phyloP scores from a whole-genome alignment of 495 filamentous ascomycete genomes.

The Aspergillus bridgeri region DNA sequence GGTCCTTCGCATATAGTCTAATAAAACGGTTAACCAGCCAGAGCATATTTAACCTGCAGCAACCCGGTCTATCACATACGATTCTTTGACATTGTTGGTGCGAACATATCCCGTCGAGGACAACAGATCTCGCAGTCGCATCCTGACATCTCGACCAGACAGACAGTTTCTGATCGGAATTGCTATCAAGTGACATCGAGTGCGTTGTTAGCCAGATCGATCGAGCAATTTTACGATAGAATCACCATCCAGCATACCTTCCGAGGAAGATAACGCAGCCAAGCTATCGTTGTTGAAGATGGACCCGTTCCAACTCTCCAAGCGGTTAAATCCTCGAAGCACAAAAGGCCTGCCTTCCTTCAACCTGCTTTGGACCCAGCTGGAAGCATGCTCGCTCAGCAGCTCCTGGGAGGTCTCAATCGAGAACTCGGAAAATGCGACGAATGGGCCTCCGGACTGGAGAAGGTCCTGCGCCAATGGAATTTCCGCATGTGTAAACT shows the following conservation, averaged over 20 bases:
- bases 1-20: constrained; percentile 23
- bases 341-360: constrained; percentile 16
- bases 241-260: constrained; percentile 10
- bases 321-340: constrained; percentile 14
- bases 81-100: constrained; percentile 8
- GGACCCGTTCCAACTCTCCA: constrained; percentile 6
- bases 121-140: constrained; percentile 17
- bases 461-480: constrained; percentile 14
- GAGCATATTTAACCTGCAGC: neutral
- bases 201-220: neutral
- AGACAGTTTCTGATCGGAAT: constrained; percentile 18
- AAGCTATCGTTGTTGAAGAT: constrained; percentile 13
- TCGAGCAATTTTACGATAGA: neutral
- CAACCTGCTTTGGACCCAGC: constrained; percentile 14
- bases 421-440: constrained; percentile 23
- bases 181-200: constrained; percentile 3
- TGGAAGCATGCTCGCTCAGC: neutral
- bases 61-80: constrained; percentile 8
- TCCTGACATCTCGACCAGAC: constrained; percentile 18
- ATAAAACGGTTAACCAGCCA: neutral
- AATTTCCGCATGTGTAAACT: constrained; percentile 3
- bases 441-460: constrained; percentile 14
- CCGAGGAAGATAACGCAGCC: constrained; percentile 12
- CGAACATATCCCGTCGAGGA: constrained; percentile 6
- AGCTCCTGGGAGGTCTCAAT: constrained; percentile 6